A percentile compares a stretch with the other conserved stretches of the same genome.
phyloP scores from a whole-genome alignment of 495 filamentous ascomycete species.

The Xylaria intraflava region DNA sequence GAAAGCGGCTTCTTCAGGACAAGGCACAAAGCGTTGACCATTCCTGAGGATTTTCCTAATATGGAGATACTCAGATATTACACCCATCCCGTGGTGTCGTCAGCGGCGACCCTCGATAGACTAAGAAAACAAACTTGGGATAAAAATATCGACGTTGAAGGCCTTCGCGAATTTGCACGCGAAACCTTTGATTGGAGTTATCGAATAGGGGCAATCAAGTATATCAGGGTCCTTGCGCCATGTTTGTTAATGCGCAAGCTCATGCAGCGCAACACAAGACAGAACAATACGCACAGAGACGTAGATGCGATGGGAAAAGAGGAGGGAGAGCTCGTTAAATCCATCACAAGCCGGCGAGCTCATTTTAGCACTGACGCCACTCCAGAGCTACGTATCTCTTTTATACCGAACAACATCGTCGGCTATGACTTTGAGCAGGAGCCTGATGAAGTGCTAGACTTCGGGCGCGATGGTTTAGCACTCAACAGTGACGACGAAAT shows the following conservation, averaged over 20 bases:
- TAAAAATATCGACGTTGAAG: constrained; percentile 55
- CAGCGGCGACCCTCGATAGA: constrained; percentile 48
- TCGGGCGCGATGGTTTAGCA: constrained; percentile 42
- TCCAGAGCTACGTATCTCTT: constrained; percentile 71
- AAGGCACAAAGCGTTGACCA: constrained; percentile 63
- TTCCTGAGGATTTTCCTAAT: constrained; percentile 80
- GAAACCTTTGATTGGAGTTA: constrained; percentile 84
- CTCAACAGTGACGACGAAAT: constrained; percentile 50
- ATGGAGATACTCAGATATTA: constrained; percentile 76
- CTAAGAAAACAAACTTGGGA: constrained; percentile 58
- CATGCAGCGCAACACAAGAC: constrained; percentile 29
- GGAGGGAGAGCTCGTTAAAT: constrained; percentile 48
- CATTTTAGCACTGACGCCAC: constrained; percentile 70
- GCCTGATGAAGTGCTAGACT: constrained; percentile 50
- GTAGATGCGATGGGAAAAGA: constrained; percentile 36
- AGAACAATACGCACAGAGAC: constrained; percentile 21
- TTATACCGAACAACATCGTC: constrained; percentile 68
- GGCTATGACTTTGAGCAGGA: constrained; percentile 66
- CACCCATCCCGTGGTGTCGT: constrained; percentile 74
- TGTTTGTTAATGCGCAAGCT: constrained; percentile 65
- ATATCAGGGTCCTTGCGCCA: constrained; percentile 74
- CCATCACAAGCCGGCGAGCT: constrained; percentile 57
- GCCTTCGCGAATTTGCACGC: constrained; percentile 63
- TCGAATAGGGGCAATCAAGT: constrained; percentile 71
- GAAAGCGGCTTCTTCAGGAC: constrained; percentile 73